Percentiles rank a stretch among this genome's conserved stretches.
phyloP scores from a whole-genome alignment of 805 yeast genomes.

The Phaffomyces thermotolerans region DNA sequence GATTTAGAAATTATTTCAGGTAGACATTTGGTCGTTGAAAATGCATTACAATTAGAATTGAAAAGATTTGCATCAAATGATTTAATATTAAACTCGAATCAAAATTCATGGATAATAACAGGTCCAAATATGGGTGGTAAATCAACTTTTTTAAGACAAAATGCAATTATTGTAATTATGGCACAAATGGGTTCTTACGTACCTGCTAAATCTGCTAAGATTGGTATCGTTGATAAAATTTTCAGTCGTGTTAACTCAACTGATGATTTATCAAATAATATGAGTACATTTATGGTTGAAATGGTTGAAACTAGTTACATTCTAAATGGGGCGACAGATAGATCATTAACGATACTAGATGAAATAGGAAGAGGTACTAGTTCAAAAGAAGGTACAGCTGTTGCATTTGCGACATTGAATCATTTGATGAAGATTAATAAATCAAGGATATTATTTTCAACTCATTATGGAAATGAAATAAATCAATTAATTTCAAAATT shows the following conservation, averaged over 20 bases:
- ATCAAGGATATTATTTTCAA: constrained; percentile 85
- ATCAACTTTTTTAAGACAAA: constrained; percentile 84
- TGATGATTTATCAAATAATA: constrained; percentile 91
- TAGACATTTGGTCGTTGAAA: constrained; percentile 82
- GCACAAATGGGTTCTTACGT: constrained; percentile 87
- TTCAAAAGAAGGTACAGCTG: constrained; percentile 93
- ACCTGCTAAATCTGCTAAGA: constrained; percentile 71
- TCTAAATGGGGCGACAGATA: constrained; percentile 65
- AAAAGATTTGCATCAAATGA: constrained; percentile 74
- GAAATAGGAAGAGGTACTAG: constrained; percentile 81
- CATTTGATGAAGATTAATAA: constrained; percentile 63
- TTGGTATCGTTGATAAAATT: constrained; percentile 83
- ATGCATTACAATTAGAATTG: constrained; percentile 38
- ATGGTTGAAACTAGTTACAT: constrained; percentile 92
- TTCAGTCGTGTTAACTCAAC: constrained; percentile 96
- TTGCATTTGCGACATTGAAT: constrained; percentile 93
- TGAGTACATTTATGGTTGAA: constrained; percentile 94
- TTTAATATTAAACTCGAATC: constrained; percentile 47
- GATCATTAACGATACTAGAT: constrained; percentile 84
- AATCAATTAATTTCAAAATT: constrained; percentile 61
- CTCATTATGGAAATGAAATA: constrained; percentile 87
- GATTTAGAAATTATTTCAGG: constrained; percentile 53
- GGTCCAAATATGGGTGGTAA: constrained; percentile 99
- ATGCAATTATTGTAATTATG: constrained; percentile 81
- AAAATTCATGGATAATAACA: constrained; percentile 68